phyloP scores from a whole-genome alignment of 2,329 filamentous ascomycete species.

The Polytolypa hystricis region DNA sequence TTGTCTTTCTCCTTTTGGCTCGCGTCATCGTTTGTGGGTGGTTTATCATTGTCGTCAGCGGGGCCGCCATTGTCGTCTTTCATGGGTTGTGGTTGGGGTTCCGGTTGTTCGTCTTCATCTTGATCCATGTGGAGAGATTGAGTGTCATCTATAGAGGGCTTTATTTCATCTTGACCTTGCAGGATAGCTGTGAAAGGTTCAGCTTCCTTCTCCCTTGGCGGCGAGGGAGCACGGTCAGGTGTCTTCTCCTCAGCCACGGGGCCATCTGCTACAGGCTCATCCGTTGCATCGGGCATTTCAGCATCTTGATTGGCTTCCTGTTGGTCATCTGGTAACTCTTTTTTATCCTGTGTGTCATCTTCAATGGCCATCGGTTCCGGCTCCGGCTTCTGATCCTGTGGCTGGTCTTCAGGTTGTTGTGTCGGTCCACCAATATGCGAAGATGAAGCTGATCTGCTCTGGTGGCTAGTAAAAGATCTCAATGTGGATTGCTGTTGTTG shows the following conservation, averaged over 20 bases:
- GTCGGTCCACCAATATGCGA: slow-evolving; percentile 7
- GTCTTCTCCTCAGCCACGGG: background rate
- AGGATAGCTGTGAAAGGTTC: too few species aligned
- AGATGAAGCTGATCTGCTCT: slow-evolving; percentile 11
- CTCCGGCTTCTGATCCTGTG: background rate
- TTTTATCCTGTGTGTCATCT: slow-evolving; percentile 9
- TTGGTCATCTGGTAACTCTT: background rate
- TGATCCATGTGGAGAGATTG: background rate
- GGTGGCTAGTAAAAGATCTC: background rate
- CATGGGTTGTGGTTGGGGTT: background rate
- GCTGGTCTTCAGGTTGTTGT: slow-evolving; percentile 9
- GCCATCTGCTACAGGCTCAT: slow-evolving; percentile 4
- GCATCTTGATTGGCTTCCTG: slow-evolving; percentile 17
- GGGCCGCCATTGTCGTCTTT: background rate
- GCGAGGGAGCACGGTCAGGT: background rate
- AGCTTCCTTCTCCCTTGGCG: slow-evolving; percentile 4
- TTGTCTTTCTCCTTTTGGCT: slow-evolving; percentile 12
- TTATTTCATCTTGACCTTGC: slow-evolving; percentile 5
- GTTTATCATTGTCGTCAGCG: background rate
- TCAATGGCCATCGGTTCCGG: background rate
- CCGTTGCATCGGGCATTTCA: slow-evolving; percentile 23
- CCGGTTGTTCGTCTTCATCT: background rate
- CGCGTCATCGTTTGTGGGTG: slow-evolving; percentile 7
- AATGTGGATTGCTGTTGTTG: slow-evolving; percentile 12
- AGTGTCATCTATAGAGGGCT: background rate